Evolutionary conservation across 2,329 filamentous ascomycete genomes (phyloP).

Genomic region (Verticillium tricorpus): DNA sequence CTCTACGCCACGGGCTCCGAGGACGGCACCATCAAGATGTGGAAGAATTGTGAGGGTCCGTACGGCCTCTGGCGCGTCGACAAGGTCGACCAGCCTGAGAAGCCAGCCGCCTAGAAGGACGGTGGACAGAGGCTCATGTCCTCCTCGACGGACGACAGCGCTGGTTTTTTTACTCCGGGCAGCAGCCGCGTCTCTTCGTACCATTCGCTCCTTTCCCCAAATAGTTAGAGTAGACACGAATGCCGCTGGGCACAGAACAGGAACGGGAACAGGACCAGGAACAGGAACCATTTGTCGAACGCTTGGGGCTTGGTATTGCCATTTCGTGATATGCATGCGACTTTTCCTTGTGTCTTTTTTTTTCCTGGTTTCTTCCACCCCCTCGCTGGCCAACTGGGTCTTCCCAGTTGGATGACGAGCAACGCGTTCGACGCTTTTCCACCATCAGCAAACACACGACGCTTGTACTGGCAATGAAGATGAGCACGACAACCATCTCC

Average conservation of each 20-base stretch:
- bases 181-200: slow-evolving; percentile 1
- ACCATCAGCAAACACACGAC: no score
- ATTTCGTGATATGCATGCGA: background rate
- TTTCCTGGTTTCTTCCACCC: no score
- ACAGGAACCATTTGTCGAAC: background rate
- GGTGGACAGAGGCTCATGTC: background rate
- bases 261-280: background rate
- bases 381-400: no score
- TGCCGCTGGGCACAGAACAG: background rate
- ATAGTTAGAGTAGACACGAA: background rate
- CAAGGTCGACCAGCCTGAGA: background rate
- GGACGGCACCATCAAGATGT: slow-evolving; percentile 95
- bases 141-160: background rate
- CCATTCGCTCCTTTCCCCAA: background rate
- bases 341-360: no score
- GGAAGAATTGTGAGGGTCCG: slow-evolving; percentile 64
- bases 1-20: slow-evolving; percentile 95
- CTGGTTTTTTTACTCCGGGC: background rate
- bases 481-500: no score
- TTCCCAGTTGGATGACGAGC: no score
- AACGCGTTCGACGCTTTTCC: no score
- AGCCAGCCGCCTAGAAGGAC: background rate
- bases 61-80: slow-evolving; percentile 60
- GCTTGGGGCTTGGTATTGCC: background rate
- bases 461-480: no score